Evolutionary conservation across 352 stramenopile genomes (phyloP).

Genomic region (Globisporangium nunn): DNA sequence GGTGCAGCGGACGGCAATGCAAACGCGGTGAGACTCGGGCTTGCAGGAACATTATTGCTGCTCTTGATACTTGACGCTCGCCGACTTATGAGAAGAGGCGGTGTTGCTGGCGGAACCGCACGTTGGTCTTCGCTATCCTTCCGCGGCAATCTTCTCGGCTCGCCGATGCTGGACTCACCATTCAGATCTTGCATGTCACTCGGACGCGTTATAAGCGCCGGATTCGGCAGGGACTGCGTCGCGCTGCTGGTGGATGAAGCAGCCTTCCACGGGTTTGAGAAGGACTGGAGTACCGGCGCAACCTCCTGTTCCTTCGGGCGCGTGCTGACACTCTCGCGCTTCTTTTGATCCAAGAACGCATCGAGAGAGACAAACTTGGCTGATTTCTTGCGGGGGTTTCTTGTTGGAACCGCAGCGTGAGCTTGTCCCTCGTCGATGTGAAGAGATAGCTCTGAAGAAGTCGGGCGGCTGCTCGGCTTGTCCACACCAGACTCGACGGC

Average conservation of each 20-base stretch:
- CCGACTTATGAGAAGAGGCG: constrained; percentile 9
- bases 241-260: neutral
- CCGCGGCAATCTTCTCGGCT: constrained; percentile 12
- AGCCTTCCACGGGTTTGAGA: constrained; percentile 16
- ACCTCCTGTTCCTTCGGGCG: constrained; percentile 14
- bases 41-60: constrained; percentile 18
- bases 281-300: neutral
- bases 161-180: constrained; percentile 22
- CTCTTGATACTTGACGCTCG: constrained; percentile 22
- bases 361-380: constrained; percentile 57
- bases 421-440: neutral
- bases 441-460: too few relatives aligned
- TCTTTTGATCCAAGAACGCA: constrained; percentile 28
- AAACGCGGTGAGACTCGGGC: constrained; percentile 20
- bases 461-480: neutral
- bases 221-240: neutral
- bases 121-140: constrained; percentile 24
- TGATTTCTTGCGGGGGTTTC: constrained; percentile 16
- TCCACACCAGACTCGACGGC: neutral
- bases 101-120: neutral
- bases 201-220: neutral
- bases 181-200: neutral
- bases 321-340: constrained; percentile 1
- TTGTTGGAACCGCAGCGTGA: neutral
- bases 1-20: constrained; percentile 11